Base-by-base conservation (phyloP, 352 stramenopile genomes). In the Pythium aphanidermatum region DNA sequence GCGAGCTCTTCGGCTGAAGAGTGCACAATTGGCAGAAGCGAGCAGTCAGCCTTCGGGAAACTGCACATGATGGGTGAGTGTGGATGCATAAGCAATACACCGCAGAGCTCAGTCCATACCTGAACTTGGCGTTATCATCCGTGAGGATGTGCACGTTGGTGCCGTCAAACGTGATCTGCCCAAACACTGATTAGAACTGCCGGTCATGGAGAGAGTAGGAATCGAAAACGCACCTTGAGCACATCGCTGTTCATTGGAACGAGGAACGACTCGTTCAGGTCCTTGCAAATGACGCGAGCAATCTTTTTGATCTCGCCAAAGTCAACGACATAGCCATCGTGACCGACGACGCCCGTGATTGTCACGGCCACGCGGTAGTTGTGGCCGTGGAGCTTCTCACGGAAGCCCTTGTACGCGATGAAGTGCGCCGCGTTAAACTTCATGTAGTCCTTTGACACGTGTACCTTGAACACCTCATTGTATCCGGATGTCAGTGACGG, bases 231-330 rank as follows among this genome's bases (percentile, higher is more conserved):
- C 49, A 91, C 79, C 39, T 92, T 84, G 10, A 99, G 65, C 5
- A 94, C 91, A 55, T 98, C 82, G 40, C 89, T 98, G 45, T 95
- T 81, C 70, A 95, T 97, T 0, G 96, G 96, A 46, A 96, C 96
- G 7, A 99, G 70, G 60, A 99, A 98, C 27, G 94, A 93, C 66
- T 99, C 95, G 66, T 99, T 98, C 53, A 98, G 59, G 53, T 96
- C 71, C 63, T 97, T 98, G 70, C 96, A 98, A 38, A 98, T 85
- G 11, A 91, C 77, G 23, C 90, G 83, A 17, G 76, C 84, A 33
- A 96, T 96, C 62, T 93, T 95, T 66, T 99, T 99, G 52, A 99
- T 94, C 49, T 98, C 86, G 27, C 96, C 96, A 84, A 98, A 99
- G 65, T 99, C 96, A 13, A 99, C 59, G 8, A 99, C 85, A 55